Base-by-base conservation (phyloP, 2,329 filamentous ascomycete species). In the Ophiostoma piceae region DNA sequence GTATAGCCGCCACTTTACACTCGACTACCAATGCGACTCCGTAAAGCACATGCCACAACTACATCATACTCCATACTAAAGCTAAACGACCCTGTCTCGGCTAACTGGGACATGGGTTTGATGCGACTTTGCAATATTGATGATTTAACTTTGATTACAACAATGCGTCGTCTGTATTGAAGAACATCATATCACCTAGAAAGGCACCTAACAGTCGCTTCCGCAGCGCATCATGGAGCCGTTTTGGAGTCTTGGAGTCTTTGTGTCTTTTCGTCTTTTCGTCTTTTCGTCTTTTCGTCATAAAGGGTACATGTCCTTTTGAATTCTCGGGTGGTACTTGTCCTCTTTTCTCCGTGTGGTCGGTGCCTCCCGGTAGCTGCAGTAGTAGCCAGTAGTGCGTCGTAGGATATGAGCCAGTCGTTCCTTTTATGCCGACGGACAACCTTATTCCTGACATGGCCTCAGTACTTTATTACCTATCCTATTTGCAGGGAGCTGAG, bases 311-410 rank as follows among this genome's bases (percentile, higher is more conserved):
- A 29, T 29, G 26, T 29, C 26, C 26, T 29, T 35, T 35, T 8
- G 47, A 9, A 26, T 11, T 57, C 11, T 57, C 51, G 51, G n/a
- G 51, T 57, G n/a, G 43, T 47, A 57, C 51, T 57, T 12, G 51
- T 29, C 4, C 22, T 26, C 51, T 11, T 57, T 29, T 57, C 51
- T 57, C 51, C 51, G 51, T 57, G 51, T 26, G 51, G 51, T 57
- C 51, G 51, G 51, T 29, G 51, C 51, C 51, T 26, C 16, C 51
- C 51, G 51, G 51, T 57, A 57, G 51, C n/a, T 57, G n/a, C 51
- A 57, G 51, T 57, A 57, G 51, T 19, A 16, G 43, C 16, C 43
- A 47, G 43, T 47, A 47, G 14, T 47, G 43, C 4, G 35, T 35
- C 26, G 26, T 43, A 43, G 14, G 16, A 19, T 47, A n/a, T 6